Evolutionary conservation across 495 filamentous ascomycete genomes (phyloP).

Genomic region (Penicillium taxi): DNA sequence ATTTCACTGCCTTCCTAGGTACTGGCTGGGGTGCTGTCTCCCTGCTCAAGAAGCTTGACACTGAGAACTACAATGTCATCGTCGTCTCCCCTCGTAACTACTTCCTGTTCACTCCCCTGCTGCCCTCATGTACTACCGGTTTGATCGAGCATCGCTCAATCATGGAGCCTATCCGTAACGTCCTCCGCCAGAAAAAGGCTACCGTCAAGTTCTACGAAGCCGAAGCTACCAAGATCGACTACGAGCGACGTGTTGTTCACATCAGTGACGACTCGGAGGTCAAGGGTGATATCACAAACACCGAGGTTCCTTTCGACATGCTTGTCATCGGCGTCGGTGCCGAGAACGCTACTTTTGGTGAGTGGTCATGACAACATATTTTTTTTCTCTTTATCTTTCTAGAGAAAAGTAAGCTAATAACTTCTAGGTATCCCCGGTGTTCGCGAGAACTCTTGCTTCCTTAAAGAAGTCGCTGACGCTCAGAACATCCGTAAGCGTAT

Average conservation of each 20-base stretch:
- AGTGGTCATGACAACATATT: slow-evolving; percentile 11
- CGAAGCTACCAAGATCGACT: slow-evolving; percentile 93
- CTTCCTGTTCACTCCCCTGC: slow-evolving; percentile 97
- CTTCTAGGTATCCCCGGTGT: slow-evolving; percentile 79
- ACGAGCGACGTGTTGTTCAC: slow-evolving; percentile 75
- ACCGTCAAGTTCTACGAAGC: slow-evolving; percentile 96
- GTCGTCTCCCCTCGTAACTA: slow-evolving; percentile 94
- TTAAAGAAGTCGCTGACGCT: slow-evolving; percentile 95
- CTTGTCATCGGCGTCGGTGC: slow-evolving; percentile 94
- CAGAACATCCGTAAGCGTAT: slow-evolving; percentile 94
- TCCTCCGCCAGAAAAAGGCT: slow-evolving; percentile 85
- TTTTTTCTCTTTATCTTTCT: no score
- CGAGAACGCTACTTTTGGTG: slow-evolving; percentile 96
- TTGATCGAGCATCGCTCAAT: slow-evolving; percentile 98
- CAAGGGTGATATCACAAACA: slow-evolving; percentile 72
- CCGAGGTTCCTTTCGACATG: slow-evolving; percentile 96
- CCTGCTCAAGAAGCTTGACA: slow-evolving; percentile 95
- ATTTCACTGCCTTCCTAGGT: slow-evolving; percentile 42
- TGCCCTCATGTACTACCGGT: slow-evolving; percentile 94
- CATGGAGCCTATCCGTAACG: slow-evolving; percentile 96
- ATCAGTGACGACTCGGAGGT: slow-evolving; percentile 91
- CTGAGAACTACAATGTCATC: slow-evolving; percentile 96
- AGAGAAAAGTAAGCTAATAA: slow-evolving; percentile 6
- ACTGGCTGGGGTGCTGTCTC: slow-evolving; percentile 97
- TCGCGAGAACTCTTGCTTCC: slow-evolving; percentile 89